Evolutionary conservation across 2,329 filamentous ascomycete species (phyloP), one percentile per base, ranked within the genome.

Genomic region (Cercospora zeae-maydis): DNA sequence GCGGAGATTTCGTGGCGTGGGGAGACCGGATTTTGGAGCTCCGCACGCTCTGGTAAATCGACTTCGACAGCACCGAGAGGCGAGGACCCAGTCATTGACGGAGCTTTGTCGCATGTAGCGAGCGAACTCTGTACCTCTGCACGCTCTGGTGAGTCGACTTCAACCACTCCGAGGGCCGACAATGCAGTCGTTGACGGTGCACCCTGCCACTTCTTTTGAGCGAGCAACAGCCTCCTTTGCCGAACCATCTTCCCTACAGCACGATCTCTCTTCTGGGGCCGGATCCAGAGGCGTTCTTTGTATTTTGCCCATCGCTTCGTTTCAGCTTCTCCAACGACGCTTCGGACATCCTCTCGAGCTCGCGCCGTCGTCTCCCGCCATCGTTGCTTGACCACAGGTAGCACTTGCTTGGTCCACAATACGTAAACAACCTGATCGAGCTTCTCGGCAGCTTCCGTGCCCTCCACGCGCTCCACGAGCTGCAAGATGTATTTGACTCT

Each of bases 401-500:
- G 34, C 16, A 58, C 37, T 21, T 52, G 11, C 13, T 14, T 31
- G 34, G 47, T n/a, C 69, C 69, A 68, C 5, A 63, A 8, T 33
- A 49, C 51, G 16, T 54, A 69, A 3, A 75, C 68, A 1, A 68
- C 37, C 11, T 61, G 55, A 49, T 77, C 75, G 10, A 78, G 64
- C 42, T 70, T 66, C 9, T 70, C 67, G 10, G 80, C 78, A 5
- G 79, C 74, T 19, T 77, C 74, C 3, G 72, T 63, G 0, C 79
- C 79, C 64, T 84, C 82, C 13, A 79, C 69, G 27, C 74, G 65
- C 34, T 68, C 65, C 19, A 83, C 77, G n/a, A 78, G 64, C n/a
- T 69, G 64, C 45, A 82, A 66, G 5, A 84, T 77, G 69, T 78
- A 84, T 33, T 71, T 67, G 59, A 81, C 74, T 61, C 75, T 74